phyloP scores from a whole-genome alignment of 768 basidiomycete genomes.

The Ramaria sp. region DNA sequence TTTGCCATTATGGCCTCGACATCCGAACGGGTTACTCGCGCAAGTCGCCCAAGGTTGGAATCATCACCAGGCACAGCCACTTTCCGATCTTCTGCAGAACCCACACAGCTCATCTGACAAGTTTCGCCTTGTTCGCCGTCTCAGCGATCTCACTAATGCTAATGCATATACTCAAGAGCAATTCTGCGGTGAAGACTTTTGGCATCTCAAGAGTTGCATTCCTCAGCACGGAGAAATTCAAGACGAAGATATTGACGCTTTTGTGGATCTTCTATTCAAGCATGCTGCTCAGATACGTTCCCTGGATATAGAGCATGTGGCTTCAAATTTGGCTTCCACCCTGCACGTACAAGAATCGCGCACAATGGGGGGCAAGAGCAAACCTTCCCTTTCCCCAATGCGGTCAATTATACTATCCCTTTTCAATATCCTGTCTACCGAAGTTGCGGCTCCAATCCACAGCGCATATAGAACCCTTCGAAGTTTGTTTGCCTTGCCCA shows the following conservation, averaged over 20 bases:
- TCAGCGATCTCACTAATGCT: constrained; percentile 38
- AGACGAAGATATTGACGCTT: constrained; percentile 61
- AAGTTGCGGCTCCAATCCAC: constrained; percentile 37
- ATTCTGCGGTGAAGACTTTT: constrained; percentile 60
- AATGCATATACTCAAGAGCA: constrained; percentile 29
- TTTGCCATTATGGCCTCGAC: constrained; percentile 68
- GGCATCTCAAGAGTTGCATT: constrained; percentile 75
- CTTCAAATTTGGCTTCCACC: not conserved
- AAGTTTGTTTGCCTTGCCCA: constrained; percentile 36
- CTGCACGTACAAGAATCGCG: not conserved
- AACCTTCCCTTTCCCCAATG: constrained; percentile 23
- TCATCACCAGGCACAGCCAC: constrained; percentile 27
- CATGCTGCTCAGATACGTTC: constrained; percentile 53
- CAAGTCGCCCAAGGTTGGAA: constrained; percentile 36
- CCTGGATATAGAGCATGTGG: constrained; percentile 32
- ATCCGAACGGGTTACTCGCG: constrained; percentile 38
- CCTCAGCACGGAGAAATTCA: constrained; percentile 44
- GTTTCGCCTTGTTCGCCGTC: constrained; percentile 60
- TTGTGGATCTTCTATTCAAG: constrained; percentile 50
- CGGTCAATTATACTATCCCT: constrained; percentile 43
- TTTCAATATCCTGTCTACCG: constrained; percentile 47
- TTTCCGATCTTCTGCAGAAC: constrained; percentile 50
- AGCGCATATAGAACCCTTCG: constrained; percentile 57
- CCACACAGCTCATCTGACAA: constrained; percentile 58
- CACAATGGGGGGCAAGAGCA: constrained; percentile 10